A percentile compares a stretch with the other conserved stretches of the same genome.
Conservation (phyloP, 352 stramenopile genomes). For the Lagenidium giganteum region DNA sequence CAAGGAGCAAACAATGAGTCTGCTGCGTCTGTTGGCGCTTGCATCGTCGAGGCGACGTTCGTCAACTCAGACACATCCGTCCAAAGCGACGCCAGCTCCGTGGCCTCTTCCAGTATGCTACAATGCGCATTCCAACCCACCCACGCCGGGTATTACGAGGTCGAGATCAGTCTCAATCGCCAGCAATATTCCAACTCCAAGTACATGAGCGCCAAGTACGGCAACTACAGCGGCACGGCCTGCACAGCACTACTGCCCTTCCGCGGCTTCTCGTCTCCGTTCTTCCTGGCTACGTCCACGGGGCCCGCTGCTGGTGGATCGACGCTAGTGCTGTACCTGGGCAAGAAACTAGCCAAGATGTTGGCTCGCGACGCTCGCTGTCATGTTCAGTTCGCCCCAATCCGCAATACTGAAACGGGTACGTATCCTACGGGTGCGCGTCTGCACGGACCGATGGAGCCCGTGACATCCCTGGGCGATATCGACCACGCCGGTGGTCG, state of each 20-base stretch:
- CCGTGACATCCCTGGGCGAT: too few relatives aligned
- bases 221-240: constrained; percentile 53
- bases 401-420: constrained; percentile 7
- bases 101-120: constrained; percentile 14
- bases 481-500: constrained; percentile 39
- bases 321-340: constrained; percentile 48
- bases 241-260: constrained; percentile 60
- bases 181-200: constrained; percentile 57
- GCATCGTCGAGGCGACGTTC: too few relatives aligned
- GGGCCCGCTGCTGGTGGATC: constrained; percentile 57
- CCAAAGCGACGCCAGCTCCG: not conserved
- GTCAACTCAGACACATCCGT: not conserved
- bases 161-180: constrained; percentile 62
- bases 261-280: constrained; percentile 48
- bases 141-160: constrained; percentile 43
- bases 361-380: constrained; percentile 45
- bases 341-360: constrained; percentile 41
- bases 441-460: too few relatives aligned
- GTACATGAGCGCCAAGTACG: constrained; percentile 53
- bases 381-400: constrained; percentile 49
- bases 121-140: constrained; percentile 26
- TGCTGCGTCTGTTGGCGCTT: too few relatives aligned
- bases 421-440: not conserved
- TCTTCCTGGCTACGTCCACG: constrained; percentile 56
- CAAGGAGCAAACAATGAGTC: constrained; percentile 23